phyloP scores from a whole-genome alignment of 2,329 filamentous ascomycete genomes.

The Epichloe sylvatica region DNA sequence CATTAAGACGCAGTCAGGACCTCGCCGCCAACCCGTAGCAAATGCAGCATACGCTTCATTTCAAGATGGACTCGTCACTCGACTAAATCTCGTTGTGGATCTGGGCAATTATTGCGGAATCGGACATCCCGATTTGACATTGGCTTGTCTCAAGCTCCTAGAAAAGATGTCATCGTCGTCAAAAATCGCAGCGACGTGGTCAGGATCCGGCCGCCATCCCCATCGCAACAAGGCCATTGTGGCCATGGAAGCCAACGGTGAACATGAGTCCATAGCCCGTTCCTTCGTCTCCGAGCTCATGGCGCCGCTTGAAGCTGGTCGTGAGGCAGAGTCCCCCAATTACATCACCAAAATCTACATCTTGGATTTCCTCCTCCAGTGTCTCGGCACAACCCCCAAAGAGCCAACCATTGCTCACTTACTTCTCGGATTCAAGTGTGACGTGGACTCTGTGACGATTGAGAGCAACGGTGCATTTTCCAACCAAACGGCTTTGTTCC shows the following conservation, averaged over 20 bases:
- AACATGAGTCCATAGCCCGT: constrained; percentile 65
- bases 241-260: constrained; percentile 68
- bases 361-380: constrained; percentile 72
- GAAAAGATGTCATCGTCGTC: constrained; percentile 76
- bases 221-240: constrained; percentile 76
- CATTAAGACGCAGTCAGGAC: constrained; percentile 51
- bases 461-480: constrained; percentile 58
- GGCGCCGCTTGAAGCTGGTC: constrained; percentile 56
- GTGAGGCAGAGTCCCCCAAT: constrained; percentile 50
- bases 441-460: constrained; percentile 54
- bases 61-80: constrained; percentile 77
- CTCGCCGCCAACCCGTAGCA: constrained; percentile 47
- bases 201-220: constrained; percentile 44
- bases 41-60: constrained; percentile 67
- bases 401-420: constrained; percentile 82
- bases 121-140: constrained; percentile 64
- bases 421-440: constrained; percentile 74
- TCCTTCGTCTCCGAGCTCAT: constrained; percentile 57
- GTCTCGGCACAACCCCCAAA: constrained; percentile 56
- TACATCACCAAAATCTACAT: constrained; percentile 76
- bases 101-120: constrained; percentile 78
- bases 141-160: constrained; percentile 68
- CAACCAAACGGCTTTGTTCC: constrained; percentile 63
- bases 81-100: constrained; percentile 65
- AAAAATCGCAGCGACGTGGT: constrained; percentile 60